Base-by-base conservation (phyloP, 306 rosid genomes). In the Senna siamea region DNA sequence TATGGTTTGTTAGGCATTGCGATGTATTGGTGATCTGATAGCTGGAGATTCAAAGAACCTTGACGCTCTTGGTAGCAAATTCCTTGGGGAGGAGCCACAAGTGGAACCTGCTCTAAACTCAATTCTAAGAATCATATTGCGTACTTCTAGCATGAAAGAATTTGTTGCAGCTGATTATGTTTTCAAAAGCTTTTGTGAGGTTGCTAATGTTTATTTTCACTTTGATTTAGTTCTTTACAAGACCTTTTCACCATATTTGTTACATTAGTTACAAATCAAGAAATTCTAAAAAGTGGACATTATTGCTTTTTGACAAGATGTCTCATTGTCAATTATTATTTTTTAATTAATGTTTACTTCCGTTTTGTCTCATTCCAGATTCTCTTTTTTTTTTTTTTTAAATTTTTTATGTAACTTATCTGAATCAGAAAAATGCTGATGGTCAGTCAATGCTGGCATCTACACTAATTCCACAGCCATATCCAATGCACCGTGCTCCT, bases 391-490 rank as follows among this genome's bases (percentile, higher is more conserved):
- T 2, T 72, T n/a, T 15, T 41, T 23, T 18, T 15, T 37, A 35
- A 34, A 9, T 14, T 23, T 62, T 53, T 70, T 54, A 66, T 76
- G 52, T 34, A 61, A 40, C 54, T 70, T 64, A 30, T 83, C 78
- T 83, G 52, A 70, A 84, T 76, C 89, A 94, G 99, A 84, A 84
- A 83, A 92, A 92, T 79, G 75, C 78, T 1, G 96, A 88, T 44
- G 99, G 98, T 15, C 97, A 93, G 85, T 75, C 83, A 57, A 87
- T 93, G 98, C 80, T 93, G 79, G 98, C 91, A 3, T 93, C 98
- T 41, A 91, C 97, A 5, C 87, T 93, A 80, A 93, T 89, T 83
- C 98, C 97, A 37, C 97, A 93, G 54, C 97, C 98, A 0, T 82
- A 87, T 75, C 83, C 88, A 65, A 76, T 89, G 89, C 85, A 82